Evolutionary conservation across 768 basidiomycete genomes (phyloP), one percentile per base, ranked within the genome.

Genomic region (Nidula microcarpa): DNA sequence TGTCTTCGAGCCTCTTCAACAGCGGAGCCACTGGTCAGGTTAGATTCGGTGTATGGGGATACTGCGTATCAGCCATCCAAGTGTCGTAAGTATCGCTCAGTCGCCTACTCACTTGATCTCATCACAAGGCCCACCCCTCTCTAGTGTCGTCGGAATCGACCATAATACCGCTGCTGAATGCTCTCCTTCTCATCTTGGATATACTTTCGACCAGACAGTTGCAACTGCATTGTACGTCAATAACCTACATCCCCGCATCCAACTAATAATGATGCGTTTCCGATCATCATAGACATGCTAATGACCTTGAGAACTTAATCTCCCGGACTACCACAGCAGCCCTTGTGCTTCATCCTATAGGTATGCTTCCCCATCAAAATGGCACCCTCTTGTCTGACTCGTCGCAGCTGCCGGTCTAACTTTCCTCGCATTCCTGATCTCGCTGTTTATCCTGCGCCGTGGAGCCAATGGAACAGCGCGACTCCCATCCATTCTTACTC

Each of bases 1-100:
- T 67, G 45, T 56, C 59, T 9, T 65, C 70, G 10, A 60, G 65
- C 49, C 57, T 75, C 48, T 55, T 77, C 43, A 55, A 64, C 53
- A 62, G 70, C 48, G 68, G 66, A 43, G 75, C 69, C 41, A 65
- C 56, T 32, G 74, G 63, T 17, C 62, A 61, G 47, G 80, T 76
- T 54, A 69, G 68, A 41, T 80, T 85, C 62, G 85, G 85, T 52
- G 77, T 85, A 49, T 87, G 81, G 74, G 86, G 86, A 33, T 85
- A 82, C 60, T 87, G 85, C 65, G 68, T 76, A 37, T 75, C 77
- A 33, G 71, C 69, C 14, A 60, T 78, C 51, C 65, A 78, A 35
- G 64, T 76, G 60, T 68, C 73, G 79, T 81, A 64, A 56, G 71
- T 60, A 39, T 48, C 48, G 50, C 56, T 55, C 16, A 11, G 53